Base-by-base conservation (phyloP, 2,329 filamentous ascomycete genomes). In the Pestalotiopsis sp. region DNA sequence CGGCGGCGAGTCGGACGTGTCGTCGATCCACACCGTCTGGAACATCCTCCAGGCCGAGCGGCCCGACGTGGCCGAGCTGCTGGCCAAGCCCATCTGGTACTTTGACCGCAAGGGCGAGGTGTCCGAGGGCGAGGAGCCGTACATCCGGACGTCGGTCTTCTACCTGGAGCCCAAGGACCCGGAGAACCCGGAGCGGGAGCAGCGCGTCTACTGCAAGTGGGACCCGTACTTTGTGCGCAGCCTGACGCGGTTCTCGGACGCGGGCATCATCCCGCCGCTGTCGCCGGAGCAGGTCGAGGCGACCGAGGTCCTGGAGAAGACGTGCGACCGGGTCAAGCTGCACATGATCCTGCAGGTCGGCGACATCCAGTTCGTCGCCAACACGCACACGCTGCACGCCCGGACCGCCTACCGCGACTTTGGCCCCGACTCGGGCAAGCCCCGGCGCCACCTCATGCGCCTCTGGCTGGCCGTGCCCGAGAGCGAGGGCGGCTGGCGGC, bases 61-160 rank as follows among this genome's bases (percentile, higher is more conserved):
- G 27, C 93, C 93, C 0, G 93, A 95, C 75, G 91, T 97, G 1
- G 91, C 93, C 0, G 89, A 92, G 78, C 86, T 90, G 5, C 84
- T 97, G 66, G 91, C 92, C 1, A 82, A 91, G 78, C 93, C 94
- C 0, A 89, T 94, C 72, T 97, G 94, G 94, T 96, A 97, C 83
- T 95, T 97, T 79, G 94, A 97, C 80, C 91, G 94, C 67, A 97
- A 97, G 83, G 94, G 94, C 12, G 94, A 97, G 83, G 89, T 88
- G 1, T 92, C 90, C 25, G 82, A 85, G 14, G 93, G 93, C 13
- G 86, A 97, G 80, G 89, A 95, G 67, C 90, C 90, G 68, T 97
- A 90, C 81, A 92, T 93, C 74, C 85, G 86, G 58, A 89, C 91
- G 39, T 86, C 88, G 13, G 89, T 97, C 20, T 89, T 96, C 73